phyloP scores from a whole-genome alignment of 2,329 filamentous ascomycete species.

The Fusarium sp. region DNA sequence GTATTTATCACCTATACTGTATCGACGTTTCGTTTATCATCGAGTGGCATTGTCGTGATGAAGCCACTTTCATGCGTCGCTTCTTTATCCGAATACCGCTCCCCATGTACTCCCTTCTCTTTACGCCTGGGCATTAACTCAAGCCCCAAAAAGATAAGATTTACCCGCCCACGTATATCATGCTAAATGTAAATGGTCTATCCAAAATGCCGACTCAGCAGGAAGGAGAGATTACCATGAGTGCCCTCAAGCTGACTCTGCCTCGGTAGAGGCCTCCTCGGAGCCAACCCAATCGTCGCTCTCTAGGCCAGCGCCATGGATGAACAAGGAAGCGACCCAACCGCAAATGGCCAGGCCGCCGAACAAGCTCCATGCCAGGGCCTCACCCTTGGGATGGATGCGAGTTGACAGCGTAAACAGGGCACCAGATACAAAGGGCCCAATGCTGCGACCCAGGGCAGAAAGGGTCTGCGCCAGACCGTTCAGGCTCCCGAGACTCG shows the following conservation, averaged over 20 bases:
- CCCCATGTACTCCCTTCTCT: background rate
- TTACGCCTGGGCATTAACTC: constrained; percentile 1
- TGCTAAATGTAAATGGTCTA: constrained; percentile 14
- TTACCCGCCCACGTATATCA: background rate
- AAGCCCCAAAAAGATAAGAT: constrained; percentile 16
- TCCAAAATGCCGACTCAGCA: background rate
- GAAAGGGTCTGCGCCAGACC: constrained; percentile 94
- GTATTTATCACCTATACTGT: background rate
- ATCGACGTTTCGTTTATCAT: constrained; percentile 14
- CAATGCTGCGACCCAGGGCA: constrained; percentile 87
- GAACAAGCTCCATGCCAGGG: constrained; percentile 87
- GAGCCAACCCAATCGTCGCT: constrained; percentile 63
- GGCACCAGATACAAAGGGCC: constrained; percentile 87
- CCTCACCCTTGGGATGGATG: constrained; percentile 83
- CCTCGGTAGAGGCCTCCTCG: constrained; percentile 29
- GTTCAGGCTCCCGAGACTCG: constrained; percentile 89
- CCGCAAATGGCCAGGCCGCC: constrained; percentile 84
- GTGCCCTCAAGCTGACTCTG: constrained; percentile 8
- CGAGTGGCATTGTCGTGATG: background rate
- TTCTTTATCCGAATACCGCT: constrained; percentile 3
- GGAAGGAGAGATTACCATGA: background rate
- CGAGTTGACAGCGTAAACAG: constrained; percentile 83
- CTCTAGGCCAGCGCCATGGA: constrained; percentile 71
- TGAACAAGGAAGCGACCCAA: constrained; percentile 82
- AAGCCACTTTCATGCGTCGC: background rate